These are phyloP conservation scores for Breynia disticha DNA, from an alignment of 441 rosid species.

Conservation along the genomic window DNA sequence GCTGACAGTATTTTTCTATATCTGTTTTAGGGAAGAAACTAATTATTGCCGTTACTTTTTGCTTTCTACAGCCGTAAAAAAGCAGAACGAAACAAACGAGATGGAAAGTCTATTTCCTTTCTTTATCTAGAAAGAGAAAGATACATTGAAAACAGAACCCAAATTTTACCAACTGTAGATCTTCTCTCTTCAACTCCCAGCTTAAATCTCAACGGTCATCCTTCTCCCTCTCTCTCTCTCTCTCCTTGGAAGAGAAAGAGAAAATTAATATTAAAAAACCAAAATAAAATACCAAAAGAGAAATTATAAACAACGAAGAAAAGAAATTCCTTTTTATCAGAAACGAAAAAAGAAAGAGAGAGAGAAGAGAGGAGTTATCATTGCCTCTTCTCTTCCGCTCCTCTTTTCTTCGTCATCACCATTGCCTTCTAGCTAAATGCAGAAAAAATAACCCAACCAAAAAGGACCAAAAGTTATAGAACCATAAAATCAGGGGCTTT, in stretches of 20 bases:
- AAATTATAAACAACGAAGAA: constrained; percentile 22
- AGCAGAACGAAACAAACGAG: too few relatives aligned
- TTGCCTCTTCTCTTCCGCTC: constrained; percentile 7
- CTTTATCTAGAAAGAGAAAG: too few relatives aligned
- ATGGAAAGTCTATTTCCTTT: too few relatives aligned
- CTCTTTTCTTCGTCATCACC: too few relatives aligned
- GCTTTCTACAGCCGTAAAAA: too few relatives aligned
- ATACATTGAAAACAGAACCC: too few relatives aligned
- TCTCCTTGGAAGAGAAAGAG: constrained; percentile 10
- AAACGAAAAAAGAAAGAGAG: not conserved
- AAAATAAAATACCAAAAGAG: not conserved
- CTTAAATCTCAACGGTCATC: constrained; percentile 21
- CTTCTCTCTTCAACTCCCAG: constrained; percentile 15
- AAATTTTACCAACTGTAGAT: constrained; percentile 13
- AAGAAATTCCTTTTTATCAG: constrained; percentile 15
- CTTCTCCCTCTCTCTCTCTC: constrained; percentile 13
- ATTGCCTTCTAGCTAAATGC: constrained; percentile 13
- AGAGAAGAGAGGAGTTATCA: constrained; percentile 15
- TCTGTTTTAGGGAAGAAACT: too few relatives aligned
- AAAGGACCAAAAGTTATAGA: not conserved
- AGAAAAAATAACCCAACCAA: not conserved
- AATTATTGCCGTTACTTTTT: too few relatives aligned
- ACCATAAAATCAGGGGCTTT: too few relatives aligned
- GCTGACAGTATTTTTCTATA: too few relatives aligned
- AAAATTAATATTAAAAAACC: not conserved